Evolutionary conservation across 495 filamentous ascomycete species (phyloP).

Genomic region (Aspergillus campestris): DNA sequence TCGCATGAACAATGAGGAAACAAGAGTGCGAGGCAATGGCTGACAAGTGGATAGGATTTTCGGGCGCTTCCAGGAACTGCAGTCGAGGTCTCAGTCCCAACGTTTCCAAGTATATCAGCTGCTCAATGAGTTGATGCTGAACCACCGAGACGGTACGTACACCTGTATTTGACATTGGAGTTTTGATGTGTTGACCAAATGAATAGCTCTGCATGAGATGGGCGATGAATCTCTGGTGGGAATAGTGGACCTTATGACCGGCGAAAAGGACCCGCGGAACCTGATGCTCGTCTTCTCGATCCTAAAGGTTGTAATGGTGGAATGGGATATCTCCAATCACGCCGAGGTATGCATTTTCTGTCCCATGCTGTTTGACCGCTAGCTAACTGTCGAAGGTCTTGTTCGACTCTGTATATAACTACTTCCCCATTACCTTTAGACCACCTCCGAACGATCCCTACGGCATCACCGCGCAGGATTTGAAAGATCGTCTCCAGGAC

Average conservation of each 20-base stretch:
- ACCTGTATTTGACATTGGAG: neutral
- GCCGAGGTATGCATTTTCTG: constrained; percentile 43
- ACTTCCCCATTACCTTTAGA: constrained; percentile 71
- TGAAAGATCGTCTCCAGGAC: constrained; percentile 60
- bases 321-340: constrained; percentile 59
- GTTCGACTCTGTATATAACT: constrained; percentile 69
- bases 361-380: neutral
- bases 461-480: constrained; percentile 63
- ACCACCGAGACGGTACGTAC: constrained; percentile 50
- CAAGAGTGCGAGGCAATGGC: neutral
- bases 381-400: constrained; percentile 41
- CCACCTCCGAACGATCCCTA: constrained; percentile 71
- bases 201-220: constrained; percentile 43
- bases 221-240: constrained; percentile 52
- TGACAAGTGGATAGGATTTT: constrained; percentile 31
- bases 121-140: constrained; percentile 56
- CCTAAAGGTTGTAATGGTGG: constrained; percentile 60
- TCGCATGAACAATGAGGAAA: neutral
- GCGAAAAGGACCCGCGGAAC: constrained; percentile 71
- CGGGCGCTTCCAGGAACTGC: constrained; percentile 47
- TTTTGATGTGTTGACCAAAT: constrained; percentile 8
- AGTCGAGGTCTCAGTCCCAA: constrained; percentile 54
- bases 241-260: constrained; percentile 60
- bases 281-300: constrained; percentile 73
- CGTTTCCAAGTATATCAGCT: constrained; percentile 57